Evolutionary conservation across 176 grass and related monocot genomes (phyloP), one percentile per base, ranked within the genome.

Genomic region (Carex myosuroides): DNA sequence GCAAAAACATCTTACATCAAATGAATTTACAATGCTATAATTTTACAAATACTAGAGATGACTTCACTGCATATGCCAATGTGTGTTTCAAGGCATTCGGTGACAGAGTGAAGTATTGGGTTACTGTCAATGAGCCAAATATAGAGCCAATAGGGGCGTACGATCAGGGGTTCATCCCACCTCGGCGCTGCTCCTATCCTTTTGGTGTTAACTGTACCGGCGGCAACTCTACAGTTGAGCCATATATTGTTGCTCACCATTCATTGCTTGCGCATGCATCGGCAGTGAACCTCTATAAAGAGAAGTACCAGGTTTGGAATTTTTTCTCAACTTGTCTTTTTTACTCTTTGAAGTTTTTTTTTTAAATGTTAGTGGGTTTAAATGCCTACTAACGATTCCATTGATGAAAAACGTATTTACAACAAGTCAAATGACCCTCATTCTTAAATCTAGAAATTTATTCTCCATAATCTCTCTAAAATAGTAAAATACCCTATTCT

Each of bases 181-280:
- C 94, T 2, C 80, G 56, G 20, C 88, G 90, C 2, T 97, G 94
- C 90, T 97, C 94, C 52, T 78, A 69, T 60, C 90, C 90, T 3
- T 94, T 88, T 8, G 92, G 92, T 65, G 0, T 50, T 53, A 89
- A 90, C 66, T 97, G 92, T 82, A 88, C 87, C 0, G 18, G 18
- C 3, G 94, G 94, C 0, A 56, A 97, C 85, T 97, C 94, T 0
- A 88, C 91, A 3, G 90, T 86, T 0, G 94, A 97, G 70, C 94
- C 94, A 3, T 97, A 97, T 59, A 85, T 94, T 37, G 94, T 83
- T 26, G 88, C 77, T 13, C 94, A 94, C 81, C 90, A 97, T 72
- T 79, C 92, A 70, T 80, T 97, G 16, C 87, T 97, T 18, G 94
- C 87, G 21, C 94, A 97, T 86, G 85, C 92, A 29, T 91, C 92